Conservation (phyloP, 108 stramenopile species). For the Skeletonema marinoi region DNA sequence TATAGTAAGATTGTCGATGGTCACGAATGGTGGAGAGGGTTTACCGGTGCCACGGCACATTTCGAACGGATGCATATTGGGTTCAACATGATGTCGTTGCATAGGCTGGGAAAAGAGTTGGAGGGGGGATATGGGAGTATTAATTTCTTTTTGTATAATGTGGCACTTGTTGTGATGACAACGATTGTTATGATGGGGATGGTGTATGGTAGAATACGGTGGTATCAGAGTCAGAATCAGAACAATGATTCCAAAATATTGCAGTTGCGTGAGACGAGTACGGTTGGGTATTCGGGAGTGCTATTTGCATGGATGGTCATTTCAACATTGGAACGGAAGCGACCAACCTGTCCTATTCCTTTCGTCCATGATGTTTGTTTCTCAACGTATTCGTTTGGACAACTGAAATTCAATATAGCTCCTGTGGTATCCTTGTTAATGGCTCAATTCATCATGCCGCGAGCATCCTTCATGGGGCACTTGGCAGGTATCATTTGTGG, state of each 20-base stretch:
- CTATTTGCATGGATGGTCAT: slow-evolving; percentile 86
- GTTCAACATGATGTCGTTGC: slow-evolving; percentile 79
- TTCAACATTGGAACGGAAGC: slow-evolving; percentile 51
- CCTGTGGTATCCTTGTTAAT: slow-evolving; percentile 72
- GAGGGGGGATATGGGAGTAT: slow-evolving; percentile 63
- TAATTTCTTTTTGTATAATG: slow-evolving; percentile 64
- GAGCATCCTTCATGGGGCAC: slow-evolving; percentile 78
- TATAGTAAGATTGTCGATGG: slow-evolving; percentile 47
- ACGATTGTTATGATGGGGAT: slow-evolving; percentile 63
- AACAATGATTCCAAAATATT: background rate
- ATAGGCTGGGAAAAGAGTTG: slow-evolving; percentile 56
- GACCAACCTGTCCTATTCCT: slow-evolving; percentile 70
- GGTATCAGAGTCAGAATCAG: slow-evolving; percentile 1
- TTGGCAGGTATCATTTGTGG: slow-evolving; percentile 80
- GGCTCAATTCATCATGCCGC: slow-evolving; percentile 77
- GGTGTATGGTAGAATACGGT: slow-evolving; percentile 32
- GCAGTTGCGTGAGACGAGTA: slow-evolving; percentile 43
- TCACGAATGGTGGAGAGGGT: slow-evolving; percentile 63
- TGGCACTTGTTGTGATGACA: slow-evolving; percentile 60
- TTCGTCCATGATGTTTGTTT: slow-evolving; percentile 79
- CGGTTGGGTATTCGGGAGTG: slow-evolving; percentile 83
- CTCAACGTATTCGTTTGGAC: slow-evolving; percentile 44
- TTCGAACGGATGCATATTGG: slow-evolving; percentile 84
- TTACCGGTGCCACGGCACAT: slow-evolving; percentile 76
- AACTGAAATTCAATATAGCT: slow-evolving; percentile 60